A percentile compares a stretch with the other conserved stretches of the same genome.
These are phyloP conservation scores for Dalbergia cochinchinensis DNA, from an alignment of 306 rosid genomes.

Conservation along the genomic window DNA sequence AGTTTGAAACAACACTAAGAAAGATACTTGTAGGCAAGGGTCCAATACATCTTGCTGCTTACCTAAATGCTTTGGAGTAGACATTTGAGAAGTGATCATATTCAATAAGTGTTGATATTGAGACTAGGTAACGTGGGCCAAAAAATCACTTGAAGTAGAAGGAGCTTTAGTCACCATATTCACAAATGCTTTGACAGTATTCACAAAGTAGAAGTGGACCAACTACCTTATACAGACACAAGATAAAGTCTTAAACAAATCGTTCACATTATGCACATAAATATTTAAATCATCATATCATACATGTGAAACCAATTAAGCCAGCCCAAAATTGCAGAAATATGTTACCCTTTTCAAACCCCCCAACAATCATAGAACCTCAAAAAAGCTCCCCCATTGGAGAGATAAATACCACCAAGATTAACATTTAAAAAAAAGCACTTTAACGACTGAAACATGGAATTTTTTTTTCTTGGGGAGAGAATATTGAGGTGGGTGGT, in stretches of 20 bases:
- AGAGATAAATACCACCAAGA: constrained; percentile 28
- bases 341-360: constrained; percentile 24
- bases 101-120: too few species aligned
- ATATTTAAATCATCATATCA: background rate
- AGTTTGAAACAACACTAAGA: too few species aligned
- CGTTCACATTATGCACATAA: background rate
- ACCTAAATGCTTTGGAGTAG: too few species aligned
- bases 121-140: too few species aligned
- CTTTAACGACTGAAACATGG: constrained; percentile 47
- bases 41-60: too few species aligned
- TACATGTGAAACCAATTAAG: constrained; percentile 42
- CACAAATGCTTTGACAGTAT: too few species aligned
- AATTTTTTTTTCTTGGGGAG: constrained; percentile 35
- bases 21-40: too few species aligned
- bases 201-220: too few species aligned
- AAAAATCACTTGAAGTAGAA: too few species aligned
- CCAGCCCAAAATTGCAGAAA: constrained; percentile 40
- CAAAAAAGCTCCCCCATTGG: constrained; percentile 32
- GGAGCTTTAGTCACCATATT: too few species aligned
- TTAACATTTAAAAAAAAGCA: constrained; percentile 19
- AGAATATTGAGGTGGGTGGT: constrained; percentile 55
- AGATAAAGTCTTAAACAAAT: background rate
- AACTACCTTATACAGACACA: too few species aligned
- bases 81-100: too few species aligned
- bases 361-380: constrained; percentile 20